Conservation (phyloP, 345 rosid species). For the Gossypium turneri region DNA sequence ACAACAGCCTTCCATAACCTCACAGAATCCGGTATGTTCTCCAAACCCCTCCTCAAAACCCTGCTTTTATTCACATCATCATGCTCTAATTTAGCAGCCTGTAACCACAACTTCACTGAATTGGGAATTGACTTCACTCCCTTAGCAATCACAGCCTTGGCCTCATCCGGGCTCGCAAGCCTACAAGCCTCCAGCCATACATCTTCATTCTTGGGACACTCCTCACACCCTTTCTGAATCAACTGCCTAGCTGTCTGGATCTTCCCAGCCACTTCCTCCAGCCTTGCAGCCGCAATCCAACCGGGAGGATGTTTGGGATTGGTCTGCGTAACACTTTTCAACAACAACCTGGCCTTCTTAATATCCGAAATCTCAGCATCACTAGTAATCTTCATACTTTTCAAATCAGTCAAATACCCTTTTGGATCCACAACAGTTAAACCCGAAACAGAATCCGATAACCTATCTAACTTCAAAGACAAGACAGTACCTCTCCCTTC, state of each 20-base stretch:
- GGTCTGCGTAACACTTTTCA: slow-evolving; percentile 84
- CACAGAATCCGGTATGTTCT: slow-evolving; percentile 78
- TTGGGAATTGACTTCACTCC: slow-evolving; percentile 82
- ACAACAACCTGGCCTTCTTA: slow-evolving; percentile 80
- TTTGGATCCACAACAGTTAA: slow-evolving; percentile 92
- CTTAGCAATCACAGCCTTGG: slow-evolving; percentile 82
- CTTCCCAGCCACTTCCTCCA: slow-evolving; percentile 97
- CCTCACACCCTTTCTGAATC: slow-evolving; percentile 86
- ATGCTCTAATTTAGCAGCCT: slow-evolving; percentile 81
- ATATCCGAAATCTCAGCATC: slow-evolving; percentile 94
- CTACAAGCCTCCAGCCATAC: slow-evolving; percentile 96
- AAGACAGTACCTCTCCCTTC: slow-evolving; percentile 94
- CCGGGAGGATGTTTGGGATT: slow-evolving; percentile 91
- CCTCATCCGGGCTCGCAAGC: slow-evolving; percentile 77
- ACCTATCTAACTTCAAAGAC: slow-evolving; percentile 82
- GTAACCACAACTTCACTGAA: slow-evolving; percentile 86
- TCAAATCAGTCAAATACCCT: slow-evolving; percentile 84
- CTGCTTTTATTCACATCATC: slow-evolving; percentile 69
- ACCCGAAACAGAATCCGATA: slow-evolving; percentile 83
- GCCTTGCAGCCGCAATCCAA: slow-evolving; percentile 94
- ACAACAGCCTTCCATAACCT: slow-evolving; percentile 93
- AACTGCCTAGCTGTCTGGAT: slow-evolving; percentile 69
- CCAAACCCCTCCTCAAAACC: slow-evolving; percentile 82
- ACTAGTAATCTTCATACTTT: slow-evolving; percentile 92
- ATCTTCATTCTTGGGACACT: slow-evolving; percentile 87